Base-by-base conservation (phyloP, 78 protist species). In the Dictyostelium intermedium region DNA sequence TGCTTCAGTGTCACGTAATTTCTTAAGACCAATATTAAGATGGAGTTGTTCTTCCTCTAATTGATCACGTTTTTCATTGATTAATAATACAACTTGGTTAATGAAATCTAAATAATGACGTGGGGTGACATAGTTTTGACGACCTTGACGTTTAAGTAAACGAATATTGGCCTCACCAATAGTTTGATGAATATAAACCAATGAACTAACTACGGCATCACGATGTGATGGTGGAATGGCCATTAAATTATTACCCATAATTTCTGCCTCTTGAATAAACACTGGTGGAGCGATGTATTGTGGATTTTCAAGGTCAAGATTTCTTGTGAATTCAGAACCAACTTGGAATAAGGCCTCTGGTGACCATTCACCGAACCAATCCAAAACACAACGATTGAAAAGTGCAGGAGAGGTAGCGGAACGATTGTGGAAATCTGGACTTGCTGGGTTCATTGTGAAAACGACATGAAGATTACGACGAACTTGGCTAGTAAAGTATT, bases 301-400 rank as follows among this genome's bases (percentile, higher is more conserved):
- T 34, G 80, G 80, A 9, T 56, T 72, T 56, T 97, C 98, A 27
- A 98, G 82, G 83, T 97, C 98, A 20, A 97, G 89, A 53, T 78
- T 81, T 20, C 45, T 32, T 16, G 99, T 98, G 39, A 98, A 97
- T 83, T 98, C 99, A 6, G 34, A 10, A 43, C 97, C 98, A 11
- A 98, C 99, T 83, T 97, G 99, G 93, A 91, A 82, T 20, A 98
- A 79, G 4, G 99, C 99, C 27, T 84, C 86, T 18, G 80, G 86
- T 18, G 97, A 81, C 99, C 99, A 99, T 43, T 98, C 99, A 25
- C 99, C 99, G 63, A 98, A 98, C 99, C 99, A 98, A 91, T 99
- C 99, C 66, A 99, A 74, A 35, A 98, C 98, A 84, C 99, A 99
- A 45, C 99, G 97, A 92, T 98, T 98, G 98, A 98, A 98, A 53